phyloP scores from a whole-genome alignment of 2,329 filamentous ascomycete genomes.

The Ploettnerulaceae sp. region DNA sequence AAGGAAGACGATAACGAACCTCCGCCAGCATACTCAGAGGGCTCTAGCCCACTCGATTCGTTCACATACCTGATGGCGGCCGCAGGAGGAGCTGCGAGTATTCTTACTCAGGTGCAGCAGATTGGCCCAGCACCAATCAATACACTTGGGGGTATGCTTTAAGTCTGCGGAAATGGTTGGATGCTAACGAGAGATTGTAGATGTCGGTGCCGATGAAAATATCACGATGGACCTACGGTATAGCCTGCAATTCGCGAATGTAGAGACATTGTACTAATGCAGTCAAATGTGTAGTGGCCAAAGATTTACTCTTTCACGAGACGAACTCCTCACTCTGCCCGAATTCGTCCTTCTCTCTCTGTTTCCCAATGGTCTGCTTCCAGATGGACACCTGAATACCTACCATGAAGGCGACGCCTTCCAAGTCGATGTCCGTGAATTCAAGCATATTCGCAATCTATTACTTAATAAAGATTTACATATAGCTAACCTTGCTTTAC shows the following conservation, averaged over 20 bases:
- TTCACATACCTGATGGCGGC: conserved; percentile 98
- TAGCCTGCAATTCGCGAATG: conserved; percentile 25
- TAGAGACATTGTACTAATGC: conserved; percentile 29
- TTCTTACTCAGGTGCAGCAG: conserved; percentile 98
- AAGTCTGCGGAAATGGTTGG: neutral
- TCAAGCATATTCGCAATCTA: conserved; percentile 31
- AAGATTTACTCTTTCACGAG: conserved; percentile 87
- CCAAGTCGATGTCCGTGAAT: conserved; percentile 83
- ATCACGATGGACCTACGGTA: conserved; percentile 94
- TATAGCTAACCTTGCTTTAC: conserved; percentile 41
- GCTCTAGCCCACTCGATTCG: conserved; percentile 82
- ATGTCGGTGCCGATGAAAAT: conserved; percentile 85
- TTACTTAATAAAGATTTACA: conserved; percentile 37
- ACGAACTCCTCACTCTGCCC: conserved; percentile 90
- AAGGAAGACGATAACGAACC: conserved; percentile 85
- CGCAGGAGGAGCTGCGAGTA: conserved; percentile 93
- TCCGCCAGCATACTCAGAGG: conserved; percentile 93
- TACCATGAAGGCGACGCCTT: conserved; percentile 92
- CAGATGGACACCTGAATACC: conserved; percentile 90
- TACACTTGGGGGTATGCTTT: conserved; percentile 69
- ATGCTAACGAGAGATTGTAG: conserved; percentile 38
- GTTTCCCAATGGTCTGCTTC: conserved; percentile 96
- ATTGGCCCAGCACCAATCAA: conserved; percentile 80
- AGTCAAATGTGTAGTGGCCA: conserved; percentile 67
- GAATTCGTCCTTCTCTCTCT: conserved; percentile 97